These are phyloP conservation scores for Xylaria sp. DNA, from an alignment of 2,329 filamentous ascomycete genomes.

Conservation along the genomic window DNA sequence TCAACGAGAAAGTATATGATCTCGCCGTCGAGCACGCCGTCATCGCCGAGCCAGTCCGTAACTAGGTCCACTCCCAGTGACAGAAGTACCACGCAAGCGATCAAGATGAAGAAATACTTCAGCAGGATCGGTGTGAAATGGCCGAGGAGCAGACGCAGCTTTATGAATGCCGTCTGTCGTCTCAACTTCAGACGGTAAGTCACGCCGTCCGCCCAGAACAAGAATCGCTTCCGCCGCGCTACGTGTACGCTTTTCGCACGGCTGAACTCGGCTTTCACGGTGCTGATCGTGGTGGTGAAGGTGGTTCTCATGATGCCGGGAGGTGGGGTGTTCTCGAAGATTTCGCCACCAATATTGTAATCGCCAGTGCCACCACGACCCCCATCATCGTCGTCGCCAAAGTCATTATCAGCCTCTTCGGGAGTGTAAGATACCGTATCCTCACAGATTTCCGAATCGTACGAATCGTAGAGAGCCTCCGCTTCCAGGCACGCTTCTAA, in stretches of 20 bases:
- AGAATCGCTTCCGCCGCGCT: background rate
- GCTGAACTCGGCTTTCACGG: background rate
- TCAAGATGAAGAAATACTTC: background rate
- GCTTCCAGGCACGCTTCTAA: no score
- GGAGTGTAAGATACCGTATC: no score
- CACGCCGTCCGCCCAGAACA: background rate
- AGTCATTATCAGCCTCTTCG: no score
- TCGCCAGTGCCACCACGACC: no score
- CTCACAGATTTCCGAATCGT: no score
- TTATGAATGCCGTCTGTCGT: background rate
- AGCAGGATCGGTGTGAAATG: background rate
- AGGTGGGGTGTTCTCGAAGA: no score
- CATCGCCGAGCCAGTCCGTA: background rate
- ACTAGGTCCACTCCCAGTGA: background rate
- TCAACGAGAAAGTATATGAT: background rate
- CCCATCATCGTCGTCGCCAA: no score
- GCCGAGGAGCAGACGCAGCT: background rate
- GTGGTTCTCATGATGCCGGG: no score
- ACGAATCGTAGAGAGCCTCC: no score
- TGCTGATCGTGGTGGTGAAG: background rate
- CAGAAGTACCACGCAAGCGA: background rate
- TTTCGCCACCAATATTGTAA: no score
- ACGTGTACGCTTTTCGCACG: background rate
- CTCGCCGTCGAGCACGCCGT: background rate
- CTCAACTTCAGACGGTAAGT: background rate